Evolutionary conservation across 1,284 basidiomycete genomes (phyloP).

Genomic region (Malassezia pachydermatis): DNA sequence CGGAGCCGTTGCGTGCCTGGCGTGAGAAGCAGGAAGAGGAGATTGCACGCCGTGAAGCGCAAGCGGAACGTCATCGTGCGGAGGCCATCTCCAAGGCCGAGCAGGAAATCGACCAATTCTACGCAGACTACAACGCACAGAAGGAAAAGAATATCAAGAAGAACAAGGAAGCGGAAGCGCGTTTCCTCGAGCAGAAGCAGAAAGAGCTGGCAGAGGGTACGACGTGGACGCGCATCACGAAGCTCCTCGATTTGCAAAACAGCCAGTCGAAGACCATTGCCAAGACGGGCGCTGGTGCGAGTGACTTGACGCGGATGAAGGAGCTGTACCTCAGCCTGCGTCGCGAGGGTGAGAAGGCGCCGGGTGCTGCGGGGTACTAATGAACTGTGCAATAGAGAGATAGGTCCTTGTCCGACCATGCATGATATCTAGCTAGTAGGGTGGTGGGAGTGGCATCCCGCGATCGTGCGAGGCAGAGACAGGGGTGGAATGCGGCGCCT

Average conservation of each 20-base stretch:
- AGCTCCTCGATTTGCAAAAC: slow-evolving; percentile 78
- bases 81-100: slow-evolving; percentile 83
- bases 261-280: slow-evolving; percentile 90
- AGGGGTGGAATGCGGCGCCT: background rate
- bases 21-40: slow-evolving; percentile 74
- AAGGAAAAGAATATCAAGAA: slow-evolving; percentile 86
- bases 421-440: background rate
- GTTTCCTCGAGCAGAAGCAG: slow-evolving; percentile 64
- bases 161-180: slow-evolving; percentile 87
- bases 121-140: slow-evolving; percentile 80
- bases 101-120: slow-evolving; percentile 86
- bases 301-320: slow-evolving; percentile 79
- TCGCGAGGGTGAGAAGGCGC: slow-evolving; percentile 42
- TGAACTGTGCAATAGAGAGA: too few species aligned
- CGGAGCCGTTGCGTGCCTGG: slow-evolving; percentile 56
- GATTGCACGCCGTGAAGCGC: slow-evolving; percentile 70
- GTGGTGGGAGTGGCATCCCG: background rate
- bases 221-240: slow-evolving; percentile 88
- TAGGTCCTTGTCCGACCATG: background rate
- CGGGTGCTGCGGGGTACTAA: slow-evolving; percentile 42
- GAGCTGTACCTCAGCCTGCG: slow-evolving; percentile 49
- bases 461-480: background rate
- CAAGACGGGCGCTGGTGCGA: slow-evolving; percentile 72
- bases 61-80: slow-evolving; percentile 66
- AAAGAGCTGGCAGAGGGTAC: slow-evolving; percentile 77